Evolutionary conservation across 176 grass and related monocot species (phyloP).

Genomic region (Paspalum vaginatum): DNA sequence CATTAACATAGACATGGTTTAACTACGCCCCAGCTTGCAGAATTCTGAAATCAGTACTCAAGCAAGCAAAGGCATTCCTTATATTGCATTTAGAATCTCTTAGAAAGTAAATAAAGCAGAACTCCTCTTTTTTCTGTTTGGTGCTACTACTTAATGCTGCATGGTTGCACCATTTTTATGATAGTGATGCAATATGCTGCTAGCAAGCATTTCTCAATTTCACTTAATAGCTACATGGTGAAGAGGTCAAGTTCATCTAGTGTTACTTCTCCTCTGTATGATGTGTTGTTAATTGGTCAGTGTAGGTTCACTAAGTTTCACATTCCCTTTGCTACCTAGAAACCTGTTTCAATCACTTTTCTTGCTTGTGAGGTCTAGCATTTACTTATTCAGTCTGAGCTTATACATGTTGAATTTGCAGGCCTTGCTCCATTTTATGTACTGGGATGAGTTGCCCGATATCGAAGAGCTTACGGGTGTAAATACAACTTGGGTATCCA

Average conservation of each 20-base stretch:
- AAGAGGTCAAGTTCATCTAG: neutral
- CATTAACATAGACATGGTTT: neutral
- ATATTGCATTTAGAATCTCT: neutral
- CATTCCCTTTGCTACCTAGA: neutral
- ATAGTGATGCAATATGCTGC: neutral
- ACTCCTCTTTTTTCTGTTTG: conserved; percentile 5
- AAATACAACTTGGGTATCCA: conserved; percentile 78
- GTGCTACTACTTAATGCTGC: neutral
- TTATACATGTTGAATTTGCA: conserved; percentile 36
- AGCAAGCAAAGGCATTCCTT: neutral
- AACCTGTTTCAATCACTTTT: neutral
- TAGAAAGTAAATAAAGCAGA: neutral
- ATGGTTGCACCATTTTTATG: neutral
- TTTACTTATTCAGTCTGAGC: conserved; percentile 12
- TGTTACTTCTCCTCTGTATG: neutral
- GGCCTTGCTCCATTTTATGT: conserved; percentile 98
- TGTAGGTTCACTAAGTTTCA: neutral
- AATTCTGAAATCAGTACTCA: neutral
- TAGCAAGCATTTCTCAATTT: neutral
- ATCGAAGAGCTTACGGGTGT: conserved; percentile 87
- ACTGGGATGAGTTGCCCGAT: conserved; percentile 89
- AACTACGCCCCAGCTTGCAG: neutral
- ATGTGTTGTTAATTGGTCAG: neutral
- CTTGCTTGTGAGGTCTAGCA: neutral
- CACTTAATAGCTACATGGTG: neutral